Percentiles rank a stretch among this genome's conserved stretches.
These are phyloP conservation scores for Dactylella cylindrospora DNA, from an alignment of 2,329 filamentous ascomycete species.

Conservation along the genomic window DNA sequence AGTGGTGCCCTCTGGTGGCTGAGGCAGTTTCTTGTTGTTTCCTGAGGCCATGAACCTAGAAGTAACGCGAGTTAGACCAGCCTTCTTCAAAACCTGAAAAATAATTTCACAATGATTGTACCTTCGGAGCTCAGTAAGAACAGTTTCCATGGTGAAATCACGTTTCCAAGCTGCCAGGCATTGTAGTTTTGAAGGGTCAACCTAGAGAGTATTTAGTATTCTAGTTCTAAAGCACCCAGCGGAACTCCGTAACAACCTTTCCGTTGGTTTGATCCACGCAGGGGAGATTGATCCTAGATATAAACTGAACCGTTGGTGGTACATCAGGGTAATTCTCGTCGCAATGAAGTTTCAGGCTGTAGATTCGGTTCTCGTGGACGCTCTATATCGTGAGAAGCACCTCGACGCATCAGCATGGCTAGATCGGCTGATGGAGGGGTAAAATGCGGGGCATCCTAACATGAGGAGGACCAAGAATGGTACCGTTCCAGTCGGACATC, in stretches of 20 bases:
- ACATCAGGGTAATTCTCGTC: constrained; percentile 83
- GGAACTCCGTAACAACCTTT: constrained; percentile 56
- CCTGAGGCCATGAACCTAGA: constrained; percentile 87
- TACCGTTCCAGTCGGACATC: constrained; percentile 99
- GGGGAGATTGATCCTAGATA: constrained; percentile 93
- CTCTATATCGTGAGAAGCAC: constrained; percentile 60
- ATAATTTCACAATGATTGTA: constrained; percentile 50
- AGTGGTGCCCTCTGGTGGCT: constrained; percentile 81
- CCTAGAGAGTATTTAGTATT: constrained; percentile 54
- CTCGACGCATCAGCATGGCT: too few relatives aligned
- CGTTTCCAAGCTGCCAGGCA: constrained; percentile 89
- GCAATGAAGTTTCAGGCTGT: constrained; percentile 96
- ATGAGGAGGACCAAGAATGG: constrained; percentile 92
- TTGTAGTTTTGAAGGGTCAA: constrained; percentile 79
- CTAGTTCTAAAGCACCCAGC: background rate
- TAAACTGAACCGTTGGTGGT: constrained; percentile 87
- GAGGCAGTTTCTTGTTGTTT: constrained; percentile 89
- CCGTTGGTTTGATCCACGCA: constrained; percentile 82
- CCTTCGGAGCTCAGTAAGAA: constrained; percentile 82
- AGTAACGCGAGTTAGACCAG: background rate
- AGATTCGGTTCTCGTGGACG: constrained; percentile 97
- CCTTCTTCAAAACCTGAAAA: too few relatives aligned
- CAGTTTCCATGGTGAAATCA: constrained; percentile 92
- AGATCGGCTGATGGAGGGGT: constrained; percentile 20
- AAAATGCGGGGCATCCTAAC: constrained; percentile 59